These are phyloP conservation scores for Penicillium sclerotigenum DNA, from an alignment of 2,329 filamentous ascomycete species.

Conservation along the genomic window DNA sequence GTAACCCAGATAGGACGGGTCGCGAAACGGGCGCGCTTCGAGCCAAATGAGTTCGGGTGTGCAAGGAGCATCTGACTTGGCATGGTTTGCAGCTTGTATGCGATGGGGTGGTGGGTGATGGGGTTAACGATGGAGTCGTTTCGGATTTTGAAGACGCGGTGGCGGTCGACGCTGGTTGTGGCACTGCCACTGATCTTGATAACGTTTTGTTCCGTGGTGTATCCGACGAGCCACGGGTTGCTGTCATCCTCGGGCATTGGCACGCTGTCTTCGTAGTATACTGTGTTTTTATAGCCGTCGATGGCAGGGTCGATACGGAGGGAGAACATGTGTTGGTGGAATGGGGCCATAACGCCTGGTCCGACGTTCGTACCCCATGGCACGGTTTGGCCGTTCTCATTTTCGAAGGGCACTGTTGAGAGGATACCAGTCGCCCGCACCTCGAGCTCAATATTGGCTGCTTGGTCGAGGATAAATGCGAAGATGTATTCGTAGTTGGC, in stretches of 20 bases:
- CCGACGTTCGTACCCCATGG: constrained; percentile 68
- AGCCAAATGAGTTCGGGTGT: constrained; percentile 44
- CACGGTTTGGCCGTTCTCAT: constrained; percentile 57
- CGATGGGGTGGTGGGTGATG: constrained; percentile 46
- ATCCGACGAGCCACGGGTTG: constrained; percentile 63
- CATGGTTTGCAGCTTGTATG: constrained; percentile 50
- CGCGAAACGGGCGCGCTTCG: constrained; percentile 50
- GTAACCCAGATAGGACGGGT: constrained; percentile 57
- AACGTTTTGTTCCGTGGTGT: constrained; percentile 52
- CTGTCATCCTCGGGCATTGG: constrained; percentile 51
- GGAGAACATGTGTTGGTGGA: constrained; percentile 76
- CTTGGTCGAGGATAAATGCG: constrained; percentile 69
- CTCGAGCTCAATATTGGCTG: constrained; percentile 65
- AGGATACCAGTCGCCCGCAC: constrained; percentile 67
- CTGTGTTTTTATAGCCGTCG: constrained; percentile 54
- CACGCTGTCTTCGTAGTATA: constrained; percentile 57
- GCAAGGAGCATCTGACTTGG: constrained; percentile 52
- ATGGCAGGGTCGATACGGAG: constrained; percentile 62
- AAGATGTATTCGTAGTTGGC: constrained; percentile 73
- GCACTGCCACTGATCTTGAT: constrained; percentile 50
- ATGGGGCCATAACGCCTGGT: constrained; percentile 64
- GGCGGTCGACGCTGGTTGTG: constrained; percentile 51
- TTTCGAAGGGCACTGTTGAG: constrained; percentile 64
- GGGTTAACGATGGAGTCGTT: constrained; percentile 48
- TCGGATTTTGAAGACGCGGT: constrained; percentile 53